These are phyloP conservation scores for Neofusicoccum parvum DNA, from an alignment of 2,329 filamentous ascomycete genomes.

Conservation along the genomic window DNA sequence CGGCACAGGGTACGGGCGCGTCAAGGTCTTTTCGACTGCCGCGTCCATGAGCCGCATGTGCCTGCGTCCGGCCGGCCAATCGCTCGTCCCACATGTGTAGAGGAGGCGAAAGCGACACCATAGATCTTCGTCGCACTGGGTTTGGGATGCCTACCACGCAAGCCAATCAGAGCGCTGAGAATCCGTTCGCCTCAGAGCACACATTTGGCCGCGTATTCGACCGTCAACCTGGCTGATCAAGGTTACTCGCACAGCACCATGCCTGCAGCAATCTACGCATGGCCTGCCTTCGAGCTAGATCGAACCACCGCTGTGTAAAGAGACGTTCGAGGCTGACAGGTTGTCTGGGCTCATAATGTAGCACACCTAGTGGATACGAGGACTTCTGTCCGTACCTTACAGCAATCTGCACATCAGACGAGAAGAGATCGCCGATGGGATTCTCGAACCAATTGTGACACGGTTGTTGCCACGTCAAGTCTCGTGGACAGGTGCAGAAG, in stretches of 20 bases:
- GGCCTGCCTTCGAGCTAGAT: not conserved
- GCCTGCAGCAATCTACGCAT: too few species aligned
- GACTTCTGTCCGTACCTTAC: slow-evolving; percentile 1
- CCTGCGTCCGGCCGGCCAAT: not conserved
- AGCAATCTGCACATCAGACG: slow-evolving; percentile 2
- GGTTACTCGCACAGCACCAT: not conserved
- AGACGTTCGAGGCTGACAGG: not conserved
- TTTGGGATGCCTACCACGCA: not conserved
- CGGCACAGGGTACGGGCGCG: not conserved
- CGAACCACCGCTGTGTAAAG: not conserved
- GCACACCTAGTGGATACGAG: not conserved
- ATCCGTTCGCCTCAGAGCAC: not conserved
- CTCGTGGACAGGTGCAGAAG: slow-evolving; percentile 4
- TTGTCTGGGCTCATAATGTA: not conserved
- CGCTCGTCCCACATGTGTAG: not conserved
- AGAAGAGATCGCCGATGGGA: slow-evolving; percentile 4
- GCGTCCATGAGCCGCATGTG: not conserved
- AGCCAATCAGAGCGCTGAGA: not conserved
- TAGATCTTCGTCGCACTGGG: not conserved
- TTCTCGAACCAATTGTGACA: not conserved
- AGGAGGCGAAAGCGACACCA: not conserved
- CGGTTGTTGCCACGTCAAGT: slow-evolving; percentile 5
- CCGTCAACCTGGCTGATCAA: not conserved
- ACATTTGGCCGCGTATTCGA: not conserved
- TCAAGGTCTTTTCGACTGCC: not conserved